These are phyloP conservation scores for Penicillium subrubescens DNA, from an alignment of 495 filamentous ascomycete genomes.

Conservation along the genomic window DNA sequence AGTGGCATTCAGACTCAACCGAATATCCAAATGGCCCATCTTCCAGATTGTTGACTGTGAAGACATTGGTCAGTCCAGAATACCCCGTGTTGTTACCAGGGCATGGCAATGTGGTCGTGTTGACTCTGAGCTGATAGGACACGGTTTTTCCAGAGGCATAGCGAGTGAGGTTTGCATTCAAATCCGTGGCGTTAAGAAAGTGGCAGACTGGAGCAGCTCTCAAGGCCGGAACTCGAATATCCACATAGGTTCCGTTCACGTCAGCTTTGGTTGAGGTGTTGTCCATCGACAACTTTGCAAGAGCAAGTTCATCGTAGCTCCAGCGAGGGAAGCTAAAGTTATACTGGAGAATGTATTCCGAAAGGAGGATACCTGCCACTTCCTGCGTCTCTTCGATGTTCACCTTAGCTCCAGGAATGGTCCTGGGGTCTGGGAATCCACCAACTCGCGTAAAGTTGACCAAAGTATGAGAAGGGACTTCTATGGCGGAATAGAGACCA, in stretches of 20 bases:
- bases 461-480: not conserved
- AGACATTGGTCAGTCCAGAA: not conserved
- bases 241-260: conserved; percentile 2
- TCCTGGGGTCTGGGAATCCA: conserved; percentile 7
- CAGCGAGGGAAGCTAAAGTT: conserved; percentile 18
- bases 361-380: conserved; percentile 1
- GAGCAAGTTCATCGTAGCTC: conserved; percentile 19
- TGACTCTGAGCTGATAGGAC: not conserved
- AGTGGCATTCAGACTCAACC: not conserved
- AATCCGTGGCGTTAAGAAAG: not conserved
- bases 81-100: conserved; percentile 6
- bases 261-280: not conserved
- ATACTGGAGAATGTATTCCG: conserved; percentile 14
- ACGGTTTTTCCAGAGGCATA: not conserved
- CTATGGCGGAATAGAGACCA: conserved; percentile 16
- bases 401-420: not conserved
- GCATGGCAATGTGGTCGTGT: not conserved
- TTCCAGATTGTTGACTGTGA: not conserved
- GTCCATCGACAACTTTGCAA: conserved; percentile 11
- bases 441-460: conserved; percentile 11
- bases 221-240: conserved; percentile 9
- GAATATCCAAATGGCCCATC: conserved; percentile 11
- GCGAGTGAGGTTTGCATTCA: not conserved
- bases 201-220: conserved; percentile 3
- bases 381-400: not conserved